These are phyloP conservation scores for Elsinoe ampelina DNA, from an alignment of 2,329 filamentous ascomycete genomes.

Conservation along the genomic window DNA sequence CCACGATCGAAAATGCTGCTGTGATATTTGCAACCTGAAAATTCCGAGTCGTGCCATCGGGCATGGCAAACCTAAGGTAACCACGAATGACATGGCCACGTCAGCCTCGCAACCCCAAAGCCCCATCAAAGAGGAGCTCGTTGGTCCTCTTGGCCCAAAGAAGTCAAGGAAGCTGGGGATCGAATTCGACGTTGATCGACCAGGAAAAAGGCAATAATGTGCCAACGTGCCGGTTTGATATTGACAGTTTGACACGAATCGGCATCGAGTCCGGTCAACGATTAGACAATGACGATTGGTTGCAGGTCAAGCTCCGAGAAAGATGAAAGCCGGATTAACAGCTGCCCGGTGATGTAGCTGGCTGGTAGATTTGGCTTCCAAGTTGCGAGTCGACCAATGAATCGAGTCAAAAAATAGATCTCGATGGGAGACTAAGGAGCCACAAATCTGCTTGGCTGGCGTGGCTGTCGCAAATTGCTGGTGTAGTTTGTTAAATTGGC, in stretches of 20 bases:
- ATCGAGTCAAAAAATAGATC: not conserved
- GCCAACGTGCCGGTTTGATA: not conserved
- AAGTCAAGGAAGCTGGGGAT: not conserved
- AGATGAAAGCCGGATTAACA: not conserved
- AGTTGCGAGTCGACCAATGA: not conserved
- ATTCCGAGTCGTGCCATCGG: no score
- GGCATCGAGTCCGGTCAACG: not conserved
- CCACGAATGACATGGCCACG: no score
- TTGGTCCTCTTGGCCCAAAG: not conserved
- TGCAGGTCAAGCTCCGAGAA: no score
- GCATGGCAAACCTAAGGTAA: no score
- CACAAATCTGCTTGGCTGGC: not conserved
- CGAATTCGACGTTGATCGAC: conserved; percentile 1
- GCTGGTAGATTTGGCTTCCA: not conserved
- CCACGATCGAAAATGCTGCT: no score
- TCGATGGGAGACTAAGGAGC: not conserved
- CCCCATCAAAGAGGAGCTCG: not conserved
- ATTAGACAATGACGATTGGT: no score
- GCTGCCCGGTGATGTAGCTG: conserved; percentile 1
- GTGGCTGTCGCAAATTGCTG: conserved; percentile 9
- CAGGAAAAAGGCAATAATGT: not conserved
- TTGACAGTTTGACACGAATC: not conserved
- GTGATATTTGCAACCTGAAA: no score
- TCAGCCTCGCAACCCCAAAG: no score
- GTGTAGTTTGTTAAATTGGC: not conserved